Conservation (phyloP, 352 stramenopile species). For the Blastocystis hominis region DNA sequence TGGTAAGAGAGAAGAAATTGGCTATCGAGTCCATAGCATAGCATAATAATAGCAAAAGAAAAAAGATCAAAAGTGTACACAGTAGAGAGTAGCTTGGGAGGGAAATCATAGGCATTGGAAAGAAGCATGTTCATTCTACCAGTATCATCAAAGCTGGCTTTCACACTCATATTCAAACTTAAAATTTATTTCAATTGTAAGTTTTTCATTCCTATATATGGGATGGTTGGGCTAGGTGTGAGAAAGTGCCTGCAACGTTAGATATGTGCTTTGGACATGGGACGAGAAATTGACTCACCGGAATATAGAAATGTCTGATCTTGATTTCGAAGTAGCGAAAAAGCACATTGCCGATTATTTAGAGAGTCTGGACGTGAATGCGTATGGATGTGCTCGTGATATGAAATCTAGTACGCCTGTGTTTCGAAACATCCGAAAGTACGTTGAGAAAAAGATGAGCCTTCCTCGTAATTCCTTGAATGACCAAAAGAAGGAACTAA, state of each 20-base stretch:
- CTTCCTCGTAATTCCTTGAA: background rate
- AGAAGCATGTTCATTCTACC: too few species aligned
- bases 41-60: background rate
- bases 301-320: background rate
- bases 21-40: background rate
- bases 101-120: background rate
- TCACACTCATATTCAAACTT: background rate
- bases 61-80: background rate
- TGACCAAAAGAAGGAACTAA: background rate
- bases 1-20: too few species aligned
- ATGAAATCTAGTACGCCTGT: background rate
- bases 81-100: background rate
- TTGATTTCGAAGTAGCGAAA: background rate
- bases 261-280: background rate
- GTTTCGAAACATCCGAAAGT: conserved; percentile 13
- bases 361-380: background rate
- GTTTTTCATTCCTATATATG: background rate
- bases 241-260: background rate
- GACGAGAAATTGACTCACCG: background rate
- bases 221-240: background rate
- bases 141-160: background rate
- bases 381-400: background rate
- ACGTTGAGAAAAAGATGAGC: conserved; percentile 18
- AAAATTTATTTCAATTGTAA: background rate
- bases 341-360: conserved; percentile 4